Evolutionary conservation across 2,329 filamentous ascomycete genomes (phyloP), one percentile per base, ranked within the genome.

Genomic region (Phialophora chinensis): DNA sequence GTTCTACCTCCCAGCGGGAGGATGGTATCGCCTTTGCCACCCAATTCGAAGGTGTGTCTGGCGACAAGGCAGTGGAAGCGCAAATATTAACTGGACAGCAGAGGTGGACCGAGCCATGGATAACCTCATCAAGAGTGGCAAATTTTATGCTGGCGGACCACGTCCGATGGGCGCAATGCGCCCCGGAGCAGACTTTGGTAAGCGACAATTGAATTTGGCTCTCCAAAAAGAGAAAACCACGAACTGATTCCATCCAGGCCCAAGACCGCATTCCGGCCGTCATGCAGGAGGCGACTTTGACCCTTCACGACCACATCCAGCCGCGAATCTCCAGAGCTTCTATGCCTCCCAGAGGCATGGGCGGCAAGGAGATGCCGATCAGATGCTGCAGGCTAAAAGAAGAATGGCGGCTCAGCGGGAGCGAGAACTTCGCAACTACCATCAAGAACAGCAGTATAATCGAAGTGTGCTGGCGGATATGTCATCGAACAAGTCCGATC

Each of bases 371-470:
- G 95, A 98, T 84, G 92, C 93, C 80, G 95, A 98, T 84, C 93
- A 97, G 84, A 92, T 97, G 88, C 92, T 97, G 86, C 95, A 98
- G 88, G 93, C 93, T 76, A 98, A 98, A 87, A 92, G 95, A 84
- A 91, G 94, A 85, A 96, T 98, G 92, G 95, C 95, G 77, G 95
- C 95, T 80, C 95, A 98, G 84, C 92, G 95, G 82, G 95, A 99
- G 86, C 91, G 94, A 82, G 95, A 99, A 85, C 90, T 99, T 81
- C 92, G 95, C 82, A 99, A 98, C 83, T 97, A 98, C 84, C 95
- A 99, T 84, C 96, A 97, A 84, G 95, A 99, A 88, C 95, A 99
- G 88, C 95, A 99, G 88, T 98, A 96, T 84, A 96, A 98, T 86
- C 90, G 94, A 92, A 97, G 95, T 98, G 82, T 88, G 80, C 78